A percentile compares a stretch with the other conserved stretches of the same genome.
phyloP scores from a whole-genome alignment of 2,329 filamentous ascomycete genomes.

The Fusarium sp. region DNA sequence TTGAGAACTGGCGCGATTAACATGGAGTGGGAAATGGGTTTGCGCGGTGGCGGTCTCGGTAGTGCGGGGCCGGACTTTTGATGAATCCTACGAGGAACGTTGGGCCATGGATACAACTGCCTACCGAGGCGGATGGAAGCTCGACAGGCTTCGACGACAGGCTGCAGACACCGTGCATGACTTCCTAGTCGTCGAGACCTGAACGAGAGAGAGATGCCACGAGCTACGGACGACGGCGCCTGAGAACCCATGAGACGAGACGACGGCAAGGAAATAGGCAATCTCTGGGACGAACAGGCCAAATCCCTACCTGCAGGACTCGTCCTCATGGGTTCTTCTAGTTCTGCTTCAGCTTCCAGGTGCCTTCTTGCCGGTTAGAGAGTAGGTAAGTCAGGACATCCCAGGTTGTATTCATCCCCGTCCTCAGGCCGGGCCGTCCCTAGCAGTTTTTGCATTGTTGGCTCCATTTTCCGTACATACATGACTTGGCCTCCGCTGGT shows the following conservation, averaged over 20 bases:
- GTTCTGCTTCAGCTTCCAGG: slow-evolving; percentile 23
- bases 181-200: not conserved
- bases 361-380: slow-evolving; percentile 22
- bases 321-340: slow-evolving; percentile 20
- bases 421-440: slow-evolving; percentile 45
- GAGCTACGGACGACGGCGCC: not conserved
- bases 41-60: slow-evolving; percentile 29
- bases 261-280: slow-evolving; percentile 36
- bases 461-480: slow-evolving; percentile 16
- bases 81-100: slow-evolving; percentile 11
- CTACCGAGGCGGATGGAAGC: not conserved
- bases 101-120: slow-evolving; percentile 7
- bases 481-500: slow-evolving; percentile 28
- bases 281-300: slow-evolving; percentile 33
- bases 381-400: slow-evolving; percentile 26
- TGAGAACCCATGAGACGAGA: slow-evolving; percentile 33
- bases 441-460: slow-evolving; percentile 38
- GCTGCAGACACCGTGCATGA: not conserved
- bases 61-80: slow-evolving; percentile 17
- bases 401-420: slow-evolving; percentile 37
- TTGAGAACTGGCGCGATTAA: slow-evolving; percentile 9
- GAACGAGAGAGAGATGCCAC: not conserved
- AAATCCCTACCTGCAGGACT: slow-evolving; percentile 33
- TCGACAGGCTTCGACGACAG: slow-evolving; percentile 2
- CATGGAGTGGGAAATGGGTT: slow-evolving; percentile 9